These are phyloP conservation scores for Cordia subcordata DNA, from an alignment of 257 asterid genomes.

Conservation along the genomic window DNA sequence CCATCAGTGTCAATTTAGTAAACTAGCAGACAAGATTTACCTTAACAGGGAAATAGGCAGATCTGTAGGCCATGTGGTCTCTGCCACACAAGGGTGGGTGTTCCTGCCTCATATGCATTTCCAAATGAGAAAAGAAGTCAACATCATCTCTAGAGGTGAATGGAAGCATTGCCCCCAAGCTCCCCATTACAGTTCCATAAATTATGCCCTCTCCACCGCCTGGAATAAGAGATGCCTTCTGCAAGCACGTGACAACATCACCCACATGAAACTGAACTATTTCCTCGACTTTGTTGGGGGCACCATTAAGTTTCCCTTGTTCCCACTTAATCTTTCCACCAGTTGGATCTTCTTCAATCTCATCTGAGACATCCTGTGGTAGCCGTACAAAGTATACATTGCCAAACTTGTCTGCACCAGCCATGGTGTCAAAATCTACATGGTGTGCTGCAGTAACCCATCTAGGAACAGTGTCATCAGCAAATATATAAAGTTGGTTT, in stretches of 20 bases:
- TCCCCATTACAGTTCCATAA: constrained; percentile 94
- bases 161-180: constrained; percentile 91
- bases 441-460: constrained; percentile 92
- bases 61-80: constrained; percentile 98
- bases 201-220: constrained; percentile 96
- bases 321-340: constrained; percentile 99
- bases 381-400: constrained; percentile 87
- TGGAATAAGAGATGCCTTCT: constrained; percentile 88
- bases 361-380: constrained; percentile 95
- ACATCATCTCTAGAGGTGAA: constrained; percentile 95
- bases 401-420: constrained; percentile 96
- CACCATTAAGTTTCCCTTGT: constrained; percentile 97
- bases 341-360: constrained; percentile 98
- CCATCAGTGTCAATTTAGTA: not conserved
- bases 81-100: constrained; percentile 97
- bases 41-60: constrained; percentile 95
- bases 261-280: constrained; percentile 96
- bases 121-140: constrained; percentile 96
- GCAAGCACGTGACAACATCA: constrained; percentile 82
- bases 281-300: constrained; percentile 97
- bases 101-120: constrained; percentile 99
- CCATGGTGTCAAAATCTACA: constrained; percentile 94
- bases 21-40: constrained; percentile 25
- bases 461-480: constrained; percentile 97
- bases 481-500: constrained; percentile 93